These are phyloP conservation scores for Medicago lupulina DNA, from an alignment of 306 rosid species.

Conservation along the genomic window DNA sequence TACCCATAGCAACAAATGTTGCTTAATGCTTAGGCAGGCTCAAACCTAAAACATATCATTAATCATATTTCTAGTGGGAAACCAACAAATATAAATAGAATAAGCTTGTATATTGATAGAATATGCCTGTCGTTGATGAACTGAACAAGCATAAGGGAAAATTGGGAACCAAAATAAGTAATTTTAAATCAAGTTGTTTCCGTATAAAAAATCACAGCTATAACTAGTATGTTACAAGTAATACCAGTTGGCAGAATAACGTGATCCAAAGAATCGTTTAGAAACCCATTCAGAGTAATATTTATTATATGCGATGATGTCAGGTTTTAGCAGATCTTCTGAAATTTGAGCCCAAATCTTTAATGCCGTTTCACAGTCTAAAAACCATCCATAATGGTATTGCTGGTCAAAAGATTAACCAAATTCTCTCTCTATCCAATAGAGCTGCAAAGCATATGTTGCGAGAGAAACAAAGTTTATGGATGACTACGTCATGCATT, in stretches of 20 bases:
- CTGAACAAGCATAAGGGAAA: not conserved
- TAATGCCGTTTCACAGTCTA: conserved; percentile 69
- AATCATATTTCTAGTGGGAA: conserved; percentile 27
- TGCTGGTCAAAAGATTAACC: conserved; percentile 75
- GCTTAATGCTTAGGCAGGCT: not conserved
- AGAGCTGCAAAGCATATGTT: conserved; percentile 73
- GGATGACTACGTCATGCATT: conserved; percentile 79
- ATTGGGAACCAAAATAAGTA: not conserved
- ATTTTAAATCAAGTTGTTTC: conserved; percentile 39
- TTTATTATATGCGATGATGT: conserved; percentile 76
- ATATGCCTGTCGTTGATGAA: conserved; percentile 1
- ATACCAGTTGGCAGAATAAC: conserved; percentile 76
- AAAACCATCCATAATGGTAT: conserved; percentile 91
- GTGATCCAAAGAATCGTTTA: conserved; percentile 68
- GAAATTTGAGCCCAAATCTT: conserved; percentile 64
- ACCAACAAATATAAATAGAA: not conserved
- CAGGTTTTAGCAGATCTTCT: conserved; percentile 66
- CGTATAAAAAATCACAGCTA: conserved; percentile 62
- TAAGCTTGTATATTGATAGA: not conserved
- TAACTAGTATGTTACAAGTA: conserved; percentile 88
- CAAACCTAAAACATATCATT: conserved; percentile 22
- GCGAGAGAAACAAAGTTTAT: conserved; percentile 78
- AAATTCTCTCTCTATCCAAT: conserved; percentile 55
- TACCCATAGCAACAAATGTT: conserved; percentile 6
- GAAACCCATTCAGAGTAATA: conserved; percentile 61